Evolutionary conservation across 306 rosid species (phyloP).

Genomic region (Sicyos baderoa): DNA sequence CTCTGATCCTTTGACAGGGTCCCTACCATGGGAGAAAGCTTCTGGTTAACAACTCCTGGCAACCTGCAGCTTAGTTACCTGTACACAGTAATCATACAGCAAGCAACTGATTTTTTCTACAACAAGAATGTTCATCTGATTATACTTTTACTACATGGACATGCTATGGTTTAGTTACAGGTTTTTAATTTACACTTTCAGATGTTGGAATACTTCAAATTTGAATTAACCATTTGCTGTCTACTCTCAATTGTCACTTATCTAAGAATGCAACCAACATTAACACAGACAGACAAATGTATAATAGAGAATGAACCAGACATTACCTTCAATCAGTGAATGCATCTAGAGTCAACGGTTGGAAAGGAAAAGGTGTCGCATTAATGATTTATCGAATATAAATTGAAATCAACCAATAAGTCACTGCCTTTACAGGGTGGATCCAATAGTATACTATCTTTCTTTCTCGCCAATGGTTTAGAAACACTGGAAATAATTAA

Average conservation of each 20-base stretch:
- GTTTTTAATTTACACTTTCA: constrained; percentile 43
- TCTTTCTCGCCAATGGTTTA: neutral
- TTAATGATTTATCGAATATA: neutral
- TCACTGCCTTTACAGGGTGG: neutral
- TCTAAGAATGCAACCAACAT: neutral
- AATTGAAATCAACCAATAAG: neutral
- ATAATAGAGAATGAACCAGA: neutral
- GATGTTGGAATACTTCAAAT: constrained; percentile 29
- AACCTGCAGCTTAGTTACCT: constrained; percentile 36
- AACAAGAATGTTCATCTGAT: constrained; percentile 22
- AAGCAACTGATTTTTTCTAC: constrained; percentile 34
- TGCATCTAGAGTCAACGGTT: neutral
- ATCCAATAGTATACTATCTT: neutral
- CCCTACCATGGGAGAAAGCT: constrained; percentile 74
- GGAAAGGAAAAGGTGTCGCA: constrained; percentile 12
- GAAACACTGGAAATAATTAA: neutral
- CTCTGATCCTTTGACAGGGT: constrained; percentile 56
- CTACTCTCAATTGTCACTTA: neutral
- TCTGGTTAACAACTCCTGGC: constrained; percentile 22
- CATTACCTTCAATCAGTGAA: neutral
- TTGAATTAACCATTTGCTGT: constrained; percentile 5
- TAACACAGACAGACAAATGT: neutral
- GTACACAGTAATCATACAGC: constrained; percentile 41
- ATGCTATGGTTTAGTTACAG: constrained; percentile 32
- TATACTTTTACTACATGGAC: constrained; percentile 26